Conservation (phyloP, 2,329 filamentous ascomycete species). For the Aspergillus ustus region DNA sequence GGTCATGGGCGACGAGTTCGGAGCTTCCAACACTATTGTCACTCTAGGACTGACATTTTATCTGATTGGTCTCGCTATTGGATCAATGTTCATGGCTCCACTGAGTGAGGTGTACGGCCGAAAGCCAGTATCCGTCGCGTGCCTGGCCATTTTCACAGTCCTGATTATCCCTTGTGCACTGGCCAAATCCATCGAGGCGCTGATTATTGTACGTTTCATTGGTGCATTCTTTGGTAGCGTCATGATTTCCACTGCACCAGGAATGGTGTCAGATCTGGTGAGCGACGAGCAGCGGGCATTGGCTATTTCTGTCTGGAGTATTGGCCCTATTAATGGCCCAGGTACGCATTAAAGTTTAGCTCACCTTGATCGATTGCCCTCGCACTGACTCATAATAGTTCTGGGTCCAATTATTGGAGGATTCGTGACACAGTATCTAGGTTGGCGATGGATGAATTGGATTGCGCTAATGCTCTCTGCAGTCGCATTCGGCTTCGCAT, state of each 20-base stretch:
- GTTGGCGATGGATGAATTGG: conserved; percentile 90
- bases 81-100: conserved; percentile 74
- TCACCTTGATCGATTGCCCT: background rate
- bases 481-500: conserved; percentile 62
- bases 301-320: conserved; percentile 81
- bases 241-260: conserved; percentile 82
- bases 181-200: conserved; percentile 67
- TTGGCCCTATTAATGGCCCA: conserved; percentile 82
- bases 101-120: conserved; percentile 57
- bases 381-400: conserved; percentile 30
- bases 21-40: conserved; percentile 61
- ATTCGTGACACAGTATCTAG: conserved; percentile 70
- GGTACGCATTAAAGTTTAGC: conserved; percentile 32
- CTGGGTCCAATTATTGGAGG: conserved; percentile 77
- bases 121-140: conserved; percentile 67
- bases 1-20: conserved; percentile 71
- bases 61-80: conserved; percentile 72
- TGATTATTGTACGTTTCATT: conserved; percentile 76
- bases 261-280: conserved; percentile 82
- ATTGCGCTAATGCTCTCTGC: conserved; percentile 74
- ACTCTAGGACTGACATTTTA: conserved; percentile 81
- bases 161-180: conserved; percentile 74
- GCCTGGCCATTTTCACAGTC: conserved; percentile 67
- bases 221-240: conserved; percentile 75
- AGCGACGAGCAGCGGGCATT: conserved; percentile 77